phyloP scores from a whole-genome alignment of 352 stramenopile genomes.

The Phytophthora sojae region DNA sequence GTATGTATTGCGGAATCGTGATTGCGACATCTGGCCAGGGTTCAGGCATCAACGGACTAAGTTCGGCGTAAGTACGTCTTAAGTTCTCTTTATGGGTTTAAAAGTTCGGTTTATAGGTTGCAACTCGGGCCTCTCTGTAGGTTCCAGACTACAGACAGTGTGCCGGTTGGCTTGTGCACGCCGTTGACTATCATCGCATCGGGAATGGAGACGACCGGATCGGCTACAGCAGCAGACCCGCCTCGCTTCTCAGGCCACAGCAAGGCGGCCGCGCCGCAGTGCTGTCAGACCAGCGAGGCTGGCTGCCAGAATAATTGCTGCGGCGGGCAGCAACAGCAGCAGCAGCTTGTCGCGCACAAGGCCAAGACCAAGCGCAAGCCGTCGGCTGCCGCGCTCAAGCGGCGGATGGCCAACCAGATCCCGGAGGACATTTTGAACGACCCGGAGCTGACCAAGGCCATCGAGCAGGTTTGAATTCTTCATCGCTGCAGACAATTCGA shows the following conservation, averaged over 20 bases:
- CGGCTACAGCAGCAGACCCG: constrained; percentile 27
- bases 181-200: too few species aligned
- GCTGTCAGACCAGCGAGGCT: constrained; percentile 19
- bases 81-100: too few species aligned
- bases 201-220: constrained; percentile 10
- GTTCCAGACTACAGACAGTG: too few species aligned
- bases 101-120: too few species aligned
- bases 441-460: constrained; percentile 89
- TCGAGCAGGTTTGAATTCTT: constrained; percentile 69
- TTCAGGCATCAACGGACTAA: neutral
- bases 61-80: neutral
- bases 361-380: constrained; percentile 67
- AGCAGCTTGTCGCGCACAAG: constrained; percentile 47
- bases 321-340: neutral
- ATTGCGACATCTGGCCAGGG: constrained; percentile 31
- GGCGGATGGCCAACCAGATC: constrained; percentile 89
- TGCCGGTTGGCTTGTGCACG: too few species aligned
- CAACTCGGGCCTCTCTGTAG: too few species aligned
- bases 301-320: constrained; percentile 28
- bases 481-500: neutral
- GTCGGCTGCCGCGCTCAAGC: constrained; percentile 61
- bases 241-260: constrained; percentile 70
- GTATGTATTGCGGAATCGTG: constrained; percentile 12
- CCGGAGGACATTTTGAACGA: constrained; percentile 92
- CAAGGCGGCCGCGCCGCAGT: constrained; percentile 19